Conservation (phyloP, 2,329 filamentous ascomycete genomes). For the Aspergillus latus region DNA sequence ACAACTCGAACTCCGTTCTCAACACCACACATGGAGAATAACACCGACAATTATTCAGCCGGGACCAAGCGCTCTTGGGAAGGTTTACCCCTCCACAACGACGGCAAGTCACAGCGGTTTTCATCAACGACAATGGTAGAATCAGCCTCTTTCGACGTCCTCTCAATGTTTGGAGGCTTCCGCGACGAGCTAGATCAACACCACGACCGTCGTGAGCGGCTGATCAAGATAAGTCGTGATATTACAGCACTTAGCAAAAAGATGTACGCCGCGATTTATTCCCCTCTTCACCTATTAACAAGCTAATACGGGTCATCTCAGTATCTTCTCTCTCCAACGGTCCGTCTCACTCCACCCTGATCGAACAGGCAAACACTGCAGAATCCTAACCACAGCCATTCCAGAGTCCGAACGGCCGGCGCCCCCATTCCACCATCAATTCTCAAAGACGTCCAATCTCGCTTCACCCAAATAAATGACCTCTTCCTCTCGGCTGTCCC, state of each 20-base stretch:
- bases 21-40: not conserved
- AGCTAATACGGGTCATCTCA: slow-evolving; percentile 35
- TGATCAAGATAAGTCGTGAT: slow-evolving; percentile 88
- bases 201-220: slow-evolving; percentile 84
- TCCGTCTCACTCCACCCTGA: slow-evolving; percentile 36
- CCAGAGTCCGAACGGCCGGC: slow-evolving; percentile 43
- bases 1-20: not conserved
- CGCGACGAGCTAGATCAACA: slow-evolving; percentile 88
- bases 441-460: slow-evolving; percentile 66
- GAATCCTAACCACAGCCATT: slow-evolving; percentile 11
- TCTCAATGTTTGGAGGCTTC: slow-evolving; percentile 80
- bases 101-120: slow-evolving; percentile 12
- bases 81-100: slow-evolving; percentile 29
- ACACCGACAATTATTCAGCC: slow-evolving; percentile 23
- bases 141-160: slow-evolving; percentile 30
- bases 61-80: slow-evolving; percentile 43
- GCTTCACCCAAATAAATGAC: slow-evolving; percentile 68
- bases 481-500: slow-evolving; percentile 67
- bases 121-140: slow-evolving; percentile 6
- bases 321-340: slow-evolving; percentile 83
- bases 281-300: not conserved
- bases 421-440: slow-evolving; percentile 64
- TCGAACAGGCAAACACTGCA: slow-evolving; percentile 23
- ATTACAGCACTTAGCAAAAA: slow-evolving; percentile 96
- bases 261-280: slow-evolving; percentile 61